phyloP scores from a whole-genome alignment of 2,329 filamentous ascomycete genomes.

The Colletotrichum endophyticum region DNA sequence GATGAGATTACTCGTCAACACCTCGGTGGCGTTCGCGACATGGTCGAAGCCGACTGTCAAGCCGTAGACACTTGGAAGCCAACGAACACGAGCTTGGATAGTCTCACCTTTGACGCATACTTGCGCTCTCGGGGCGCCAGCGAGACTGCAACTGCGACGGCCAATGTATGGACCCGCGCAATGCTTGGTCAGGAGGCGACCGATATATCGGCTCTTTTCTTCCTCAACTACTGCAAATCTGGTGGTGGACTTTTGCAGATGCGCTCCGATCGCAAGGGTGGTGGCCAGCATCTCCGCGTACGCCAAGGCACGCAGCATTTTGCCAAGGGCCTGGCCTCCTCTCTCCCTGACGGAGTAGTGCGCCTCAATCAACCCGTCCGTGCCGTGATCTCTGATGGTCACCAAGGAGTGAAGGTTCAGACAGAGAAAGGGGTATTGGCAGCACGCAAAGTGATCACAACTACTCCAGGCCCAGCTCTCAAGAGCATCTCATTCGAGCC shows the following conservation, averaged over 20 bases:
- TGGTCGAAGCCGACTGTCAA: slow-evolving; percentile 32
- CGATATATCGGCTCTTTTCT: slow-evolving; percentile 56
- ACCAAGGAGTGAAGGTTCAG: neutral
- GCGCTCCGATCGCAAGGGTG: slow-evolving; percentile 55
- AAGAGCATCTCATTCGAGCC: slow-evolving; percentile 53
- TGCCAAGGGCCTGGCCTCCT: slow-evolving; percentile 36
- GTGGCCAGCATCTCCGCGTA: slow-evolving; percentile 57
- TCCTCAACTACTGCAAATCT: slow-evolving; percentile 60
- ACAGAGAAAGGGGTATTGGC: slow-evolving; percentile 30
- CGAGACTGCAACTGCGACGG: slow-evolving; percentile 35
- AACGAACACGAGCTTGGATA: slow-evolving; percentile 25
- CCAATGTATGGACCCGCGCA: slow-evolving; percentile 50
- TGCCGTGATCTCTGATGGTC: slow-evolving; percentile 29
- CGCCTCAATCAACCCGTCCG: slow-evolving; percentile 34
- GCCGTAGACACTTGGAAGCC: slow-evolving; percentile 26
- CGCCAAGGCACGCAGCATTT: slow-evolving; percentile 51
- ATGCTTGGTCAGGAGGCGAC: slow-evolving; percentile 55
- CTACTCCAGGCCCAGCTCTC: slow-evolving; percentile 51
- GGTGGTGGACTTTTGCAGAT: slow-evolving; percentile 57
- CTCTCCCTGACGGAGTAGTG: slow-evolving; percentile 31
- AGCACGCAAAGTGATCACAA: slow-evolving; percentile 51
- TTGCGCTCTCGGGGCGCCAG: slow-evolving; percentile 26
- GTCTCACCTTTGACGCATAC: slow-evolving; percentile 32
- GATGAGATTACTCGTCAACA: neutral
- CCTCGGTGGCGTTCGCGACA: slow-evolving; percentile 25